Base-by-base conservation (phyloP, 192 early-diverging fungal species). In the Gigaspora rosea region DNA sequence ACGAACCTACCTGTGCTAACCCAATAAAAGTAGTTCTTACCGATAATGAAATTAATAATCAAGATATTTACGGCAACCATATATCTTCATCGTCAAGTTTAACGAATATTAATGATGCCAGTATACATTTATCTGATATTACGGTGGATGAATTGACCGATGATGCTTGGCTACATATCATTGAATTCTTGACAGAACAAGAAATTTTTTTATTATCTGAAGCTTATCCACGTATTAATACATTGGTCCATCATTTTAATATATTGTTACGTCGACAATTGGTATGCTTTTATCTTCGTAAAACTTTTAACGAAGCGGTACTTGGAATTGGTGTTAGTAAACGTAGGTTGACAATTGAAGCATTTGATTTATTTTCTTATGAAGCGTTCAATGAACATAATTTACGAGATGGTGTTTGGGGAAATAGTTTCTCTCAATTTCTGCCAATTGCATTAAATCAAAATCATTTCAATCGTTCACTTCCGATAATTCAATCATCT, bases 221-320 rank as follows among this genome's bases (percentile, higher is more conserved):
- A n/a, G n/a, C n/a, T n/a, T n/a, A n/a, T n/a, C n/a, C n/a, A n/a
- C n/a, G n/a, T n/a, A n/a, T n/a, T n/a, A n/a, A n/a, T n/a, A n/a
- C n/a, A n/a, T n/a, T n/a, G n/a, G n/a, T n/a, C n/a, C n/a, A n/a
- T 48, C 10, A 12, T 46, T 70, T 50, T 51, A 70, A 70, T 32
- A 70, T 70, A 15, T 51, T 70, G 4, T 35, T 32, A 16, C 67
- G 67, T 35, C n/a, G 67, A 27, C 67, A 70, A 70, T 70, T 70
- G 47, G 22, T 70, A 27, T 70, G 67, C 32, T 70, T 51, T 51
- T 70, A 22, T 10, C 49, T 70, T 6, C 41, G 67, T 22, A 70
- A 52, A 52, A 8, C 67, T 1, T 70, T 70, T 51, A 12, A 2
- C 13, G 47, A 70, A 70, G 22, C 27, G 2, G 6, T 70, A 27